A percentile compares a stretch with the other conserved stretches of the same genome.
Conservation (phyloP, 2,329 filamentous ascomycete species). For the Xylaria sp. region DNA sequence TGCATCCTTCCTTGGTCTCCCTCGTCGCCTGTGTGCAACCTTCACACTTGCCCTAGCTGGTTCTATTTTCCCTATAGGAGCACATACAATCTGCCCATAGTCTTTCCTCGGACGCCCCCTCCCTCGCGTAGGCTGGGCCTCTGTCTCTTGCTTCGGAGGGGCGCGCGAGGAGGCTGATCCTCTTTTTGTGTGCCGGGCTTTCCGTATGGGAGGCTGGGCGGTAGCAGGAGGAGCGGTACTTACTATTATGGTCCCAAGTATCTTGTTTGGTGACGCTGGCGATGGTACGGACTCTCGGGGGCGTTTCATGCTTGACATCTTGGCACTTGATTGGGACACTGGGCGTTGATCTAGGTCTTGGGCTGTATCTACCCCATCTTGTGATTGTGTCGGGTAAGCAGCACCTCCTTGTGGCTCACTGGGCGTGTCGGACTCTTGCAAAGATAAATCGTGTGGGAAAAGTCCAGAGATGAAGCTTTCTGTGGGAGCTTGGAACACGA, state of each 20-base stretch:
- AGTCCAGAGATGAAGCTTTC: neutral
- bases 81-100: neutral
- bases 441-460: neutral
- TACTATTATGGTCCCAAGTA: neutral
- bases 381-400: neutral
- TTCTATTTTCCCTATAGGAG: neutral
- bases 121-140: neutral
- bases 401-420: neutral
- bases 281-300: neutral
- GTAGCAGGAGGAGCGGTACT: neutral
- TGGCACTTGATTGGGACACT: neutral
- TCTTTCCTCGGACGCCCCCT: neutral
- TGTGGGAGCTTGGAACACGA: neutral
- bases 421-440: too few species aligned
- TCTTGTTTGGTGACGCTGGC: neutral
- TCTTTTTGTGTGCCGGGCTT: neutral
- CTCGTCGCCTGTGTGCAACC: neutral
- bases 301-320: neutral
- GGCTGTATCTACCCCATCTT: neutral
- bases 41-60: neutral
- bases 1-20: neutral
- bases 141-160: neutral
- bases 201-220: neutral
- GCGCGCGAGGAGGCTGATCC: too few species aligned
- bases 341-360: neutral